Conservation (phyloP, 1,284 basidiomycete genomes). For the Cutaneotrichosporon curvatum region DNA sequence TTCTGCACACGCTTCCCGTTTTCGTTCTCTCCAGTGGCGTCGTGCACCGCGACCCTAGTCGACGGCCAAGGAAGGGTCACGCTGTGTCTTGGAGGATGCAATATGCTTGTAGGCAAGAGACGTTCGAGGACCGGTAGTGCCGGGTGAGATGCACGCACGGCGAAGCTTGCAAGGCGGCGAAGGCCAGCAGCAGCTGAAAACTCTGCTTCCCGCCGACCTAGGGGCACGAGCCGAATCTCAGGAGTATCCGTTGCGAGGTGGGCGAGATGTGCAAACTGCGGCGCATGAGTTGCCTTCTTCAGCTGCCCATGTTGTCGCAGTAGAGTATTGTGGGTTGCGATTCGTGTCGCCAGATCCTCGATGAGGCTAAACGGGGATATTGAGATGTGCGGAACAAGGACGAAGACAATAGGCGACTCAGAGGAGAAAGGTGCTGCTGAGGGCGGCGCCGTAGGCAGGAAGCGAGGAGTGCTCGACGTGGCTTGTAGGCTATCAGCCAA, state of each 20-base stretch:
- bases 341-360: constrained; percentile 33
- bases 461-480: neutral
- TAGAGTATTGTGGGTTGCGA: constrained; percentile 40
- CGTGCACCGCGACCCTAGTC: constrained; percentile 21
- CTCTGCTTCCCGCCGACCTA: constrained; percentile 62
- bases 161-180: constrained; percentile 62
- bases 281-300: constrained; percentile 2
- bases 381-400: constrained; percentile 34
- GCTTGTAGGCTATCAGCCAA: constrained; percentile 22
- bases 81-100: constrained; percentile 34
- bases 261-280: neutral
- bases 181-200: constrained; percentile 62
- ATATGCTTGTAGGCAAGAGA: constrained; percentile 30
- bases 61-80: constrained; percentile 47
- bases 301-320: constrained; percentile 22
- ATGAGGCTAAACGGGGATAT: constrained; percentile 36
- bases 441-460: constrained; percentile 28
- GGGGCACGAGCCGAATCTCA: constrained; percentile 55
- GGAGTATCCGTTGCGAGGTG: neutral
- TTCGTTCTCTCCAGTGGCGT: neutral
- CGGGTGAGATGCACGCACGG: constrained; percentile 47
- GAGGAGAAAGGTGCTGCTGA: neutral
- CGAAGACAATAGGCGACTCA: constrained; percentile 20
- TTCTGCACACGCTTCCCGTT: neutral
- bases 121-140: constrained; percentile 16